Evolutionary conservation across 1,284 basidiomycete species (phyloP), one percentile per base, ranked within the genome.

Genomic region (Cryptococcus wingfieldii): DNA sequence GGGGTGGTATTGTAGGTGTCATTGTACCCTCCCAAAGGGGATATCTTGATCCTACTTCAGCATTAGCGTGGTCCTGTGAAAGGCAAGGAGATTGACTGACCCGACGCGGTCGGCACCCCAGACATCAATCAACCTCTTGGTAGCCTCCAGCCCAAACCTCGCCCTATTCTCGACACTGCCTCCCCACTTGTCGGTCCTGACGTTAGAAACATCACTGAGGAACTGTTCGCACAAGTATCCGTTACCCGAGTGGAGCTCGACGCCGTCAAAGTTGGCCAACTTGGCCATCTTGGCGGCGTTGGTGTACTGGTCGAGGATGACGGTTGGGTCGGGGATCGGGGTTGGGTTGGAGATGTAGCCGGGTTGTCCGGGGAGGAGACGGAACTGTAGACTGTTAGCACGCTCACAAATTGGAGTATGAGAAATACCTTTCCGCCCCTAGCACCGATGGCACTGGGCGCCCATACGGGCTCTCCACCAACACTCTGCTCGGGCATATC

Each of bases 261-360:
- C 80, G 28, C 84, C 84, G 63, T 87, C 84, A 62, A 86, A 85
- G 0, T 84, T 84, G 25, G 84, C 83, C 62, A 79, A 76, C 49
- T 82, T 80, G 5, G 83, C 83, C 57, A 81, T 81, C 7, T 72
- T 50, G 0, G 83, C 83, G 0, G 82, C 77, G 3, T 75, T 62
- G 46, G 74, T 78, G 69, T 80, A 86, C 50, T 79, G 48, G 44
- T 47, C 52, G 25, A 50, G 49, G 50, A 59, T 47, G 38, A 25
- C 14, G 5, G 43, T 55, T 3, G 57, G 57, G 38, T 59, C 57
- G 6, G 51, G 51, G 38, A 59, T 38, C 5, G 43, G 48, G 19
- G 53, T 55, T 38, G 57, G 57, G 23, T 25, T 45, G 41, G 41
- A 7, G 7, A 51, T 38, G 39, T 59, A 55, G 7, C 57, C 57